Evolutionary conservation across 2,329 filamentous ascomycete genomes (phyloP).

Genomic region (Ceratocystis colombiana): DNA sequence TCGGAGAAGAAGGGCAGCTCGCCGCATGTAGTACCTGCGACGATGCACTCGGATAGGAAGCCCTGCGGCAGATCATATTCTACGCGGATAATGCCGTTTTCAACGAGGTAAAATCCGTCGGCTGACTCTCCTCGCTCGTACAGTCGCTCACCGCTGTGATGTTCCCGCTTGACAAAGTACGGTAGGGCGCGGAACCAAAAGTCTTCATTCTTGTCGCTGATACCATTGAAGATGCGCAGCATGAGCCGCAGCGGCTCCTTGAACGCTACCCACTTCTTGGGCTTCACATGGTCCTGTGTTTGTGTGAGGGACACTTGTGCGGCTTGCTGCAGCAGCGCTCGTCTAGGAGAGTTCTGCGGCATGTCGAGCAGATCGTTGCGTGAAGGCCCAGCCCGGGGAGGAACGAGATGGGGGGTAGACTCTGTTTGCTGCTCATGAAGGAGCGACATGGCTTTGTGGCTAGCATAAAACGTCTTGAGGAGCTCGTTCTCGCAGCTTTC

Average conservation of each 20-base stretch:
- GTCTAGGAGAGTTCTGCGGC: slow-evolving; percentile 68
- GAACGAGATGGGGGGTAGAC: slow-evolving; percentile 39
- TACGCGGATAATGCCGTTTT: slow-evolving; percentile 76
- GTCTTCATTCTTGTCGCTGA: slow-evolving; percentile 79
- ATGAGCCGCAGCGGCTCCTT: slow-evolving; percentile 85
- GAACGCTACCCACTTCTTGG: slow-evolving; percentile 73
- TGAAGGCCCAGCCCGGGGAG: slow-evolving; percentile 35
- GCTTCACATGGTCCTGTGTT: slow-evolving; percentile 52
- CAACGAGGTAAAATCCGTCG: slow-evolving; percentile 79
- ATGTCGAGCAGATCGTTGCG: slow-evolving; percentile 27
- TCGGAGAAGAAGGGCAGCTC: slow-evolving; percentile 94
- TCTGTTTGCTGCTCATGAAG: slow-evolving; percentile 36
- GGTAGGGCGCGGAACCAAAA: slow-evolving; percentile 79
- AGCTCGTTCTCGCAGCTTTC: slow-evolving; percentile 94
- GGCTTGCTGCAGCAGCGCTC: slow-evolving; percentile 64
- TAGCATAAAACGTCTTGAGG: slow-evolving; percentile 66
- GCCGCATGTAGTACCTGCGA: slow-evolving; percentile 88
- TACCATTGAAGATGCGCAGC: slow-evolving; percentile 85
- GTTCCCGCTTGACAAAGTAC: slow-evolving; percentile 65
- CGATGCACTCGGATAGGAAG: slow-evolving; percentile 77
- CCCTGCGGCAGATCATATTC: slow-evolving; percentile 91
- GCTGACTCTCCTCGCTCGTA: slow-evolving; percentile 69
- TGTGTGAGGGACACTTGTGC: slow-evolving; percentile 46
- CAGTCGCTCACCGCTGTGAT: slow-evolving; percentile 58
- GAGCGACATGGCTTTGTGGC: slow-evolving; percentile 47